Conservation (phyloP, 495 filamentous ascomycete genomes). For the Evernia prunastri region DNA sequence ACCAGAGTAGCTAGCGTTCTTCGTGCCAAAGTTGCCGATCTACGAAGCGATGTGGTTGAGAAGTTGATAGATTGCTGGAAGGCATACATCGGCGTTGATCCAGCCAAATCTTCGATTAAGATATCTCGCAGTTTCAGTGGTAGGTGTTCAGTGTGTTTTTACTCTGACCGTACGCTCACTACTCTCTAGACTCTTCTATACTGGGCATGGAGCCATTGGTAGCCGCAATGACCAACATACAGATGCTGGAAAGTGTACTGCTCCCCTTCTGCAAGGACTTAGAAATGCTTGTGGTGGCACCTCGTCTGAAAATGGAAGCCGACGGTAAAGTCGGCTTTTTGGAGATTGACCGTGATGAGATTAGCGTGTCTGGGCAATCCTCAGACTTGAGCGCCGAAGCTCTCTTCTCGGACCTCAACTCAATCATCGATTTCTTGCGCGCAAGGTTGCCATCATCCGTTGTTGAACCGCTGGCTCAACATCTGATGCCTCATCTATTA, state of each 20-base stretch:
- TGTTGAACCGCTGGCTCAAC: slow-evolving; percentile 52
- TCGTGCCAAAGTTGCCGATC: slow-evolving; percentile 23
- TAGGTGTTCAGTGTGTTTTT: neutral
- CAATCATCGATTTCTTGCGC: slow-evolving; percentile 59
- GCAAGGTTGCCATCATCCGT: slow-evolving; percentile 59
- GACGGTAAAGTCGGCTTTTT: slow-evolving; percentile 26
- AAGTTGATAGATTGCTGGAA: slow-evolving; percentile 36
- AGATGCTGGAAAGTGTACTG: slow-evolving; percentile 26
- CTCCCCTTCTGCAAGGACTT: slow-evolving; percentile 27
- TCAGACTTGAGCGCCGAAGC: slow-evolving; percentile 23
- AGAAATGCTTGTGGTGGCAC: slow-evolving; percentile 29
- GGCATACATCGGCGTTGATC: slow-evolving; percentile 30
- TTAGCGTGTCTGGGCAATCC: slow-evolving; percentile 21
- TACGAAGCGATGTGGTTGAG: slow-evolving; percentile 30
- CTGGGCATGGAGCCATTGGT: slow-evolving; percentile 26
- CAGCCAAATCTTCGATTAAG: slow-evolving; percentile 10
- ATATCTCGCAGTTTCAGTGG: neutral
- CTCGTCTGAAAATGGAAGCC: slow-evolving; percentile 26
- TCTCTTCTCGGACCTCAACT: slow-evolving; percentile 53
- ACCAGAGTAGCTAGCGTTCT: slow-evolving; percentile 34
- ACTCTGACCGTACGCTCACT: slow-evolving; percentile 14
- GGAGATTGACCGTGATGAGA: slow-evolving; percentile 25
- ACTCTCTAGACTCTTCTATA: slow-evolving; percentile 11
- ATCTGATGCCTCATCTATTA: slow-evolving; percentile 60
- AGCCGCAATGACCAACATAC: slow-evolving; percentile 28